Percentiles rank a stretch among this genome's conserved stretches.
These are phyloP conservation scores for Amanita rimosa DNA, from an alignment of 768 basidiomycete species.

Conservation along the genomic window DNA sequence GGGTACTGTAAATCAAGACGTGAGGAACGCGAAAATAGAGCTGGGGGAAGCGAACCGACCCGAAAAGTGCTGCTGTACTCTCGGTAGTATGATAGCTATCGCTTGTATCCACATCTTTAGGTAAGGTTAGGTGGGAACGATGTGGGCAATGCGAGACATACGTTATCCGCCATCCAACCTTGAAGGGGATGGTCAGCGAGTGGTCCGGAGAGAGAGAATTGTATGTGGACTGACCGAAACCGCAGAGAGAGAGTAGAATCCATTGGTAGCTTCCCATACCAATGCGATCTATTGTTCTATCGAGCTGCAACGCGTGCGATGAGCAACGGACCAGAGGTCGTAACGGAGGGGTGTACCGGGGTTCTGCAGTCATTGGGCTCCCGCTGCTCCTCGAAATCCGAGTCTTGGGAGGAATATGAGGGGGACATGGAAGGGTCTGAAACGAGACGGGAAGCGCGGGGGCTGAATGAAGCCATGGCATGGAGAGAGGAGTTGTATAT, in stretches of 20 bases:
- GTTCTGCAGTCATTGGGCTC: conserved; percentile 34
- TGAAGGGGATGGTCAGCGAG: conserved; percentile 1
- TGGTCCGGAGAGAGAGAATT: neutral
- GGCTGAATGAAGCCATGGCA: conserved; percentile 31
- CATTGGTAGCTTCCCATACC: conserved; percentile 90
- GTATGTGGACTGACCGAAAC: conserved; percentile 54
- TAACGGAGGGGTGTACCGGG: conserved; percentile 21
- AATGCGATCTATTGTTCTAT: conserved; percentile 82
- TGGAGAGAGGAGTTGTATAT: conserved; percentile 5
- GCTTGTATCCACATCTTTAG: conserved; percentile 89
- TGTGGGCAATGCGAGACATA: conserved; percentile 21
- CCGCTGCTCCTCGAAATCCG: conserved; percentile 25
- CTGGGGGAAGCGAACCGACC: conserved; percentile 27
- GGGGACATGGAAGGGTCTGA: conserved; percentile 21
- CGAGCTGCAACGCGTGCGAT: conserved; percentile 27
- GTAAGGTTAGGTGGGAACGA: conserved; percentile 15
- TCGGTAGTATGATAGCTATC: conserved; percentile 87
- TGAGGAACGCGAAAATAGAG: neutral
- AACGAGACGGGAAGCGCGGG: conserved; percentile 42
- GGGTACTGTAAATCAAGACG: conserved; percentile 33
- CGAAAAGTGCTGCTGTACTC: conserved; percentile 83
- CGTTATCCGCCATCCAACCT: conserved; percentile 95
- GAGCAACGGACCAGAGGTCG: neutral
- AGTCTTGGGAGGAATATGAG: conserved; percentile 22
- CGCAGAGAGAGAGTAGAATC: conserved; percentile 74